Conservation (phyloP, 441 rosid genomes). For the Euphorbia celastroides region DNA sequence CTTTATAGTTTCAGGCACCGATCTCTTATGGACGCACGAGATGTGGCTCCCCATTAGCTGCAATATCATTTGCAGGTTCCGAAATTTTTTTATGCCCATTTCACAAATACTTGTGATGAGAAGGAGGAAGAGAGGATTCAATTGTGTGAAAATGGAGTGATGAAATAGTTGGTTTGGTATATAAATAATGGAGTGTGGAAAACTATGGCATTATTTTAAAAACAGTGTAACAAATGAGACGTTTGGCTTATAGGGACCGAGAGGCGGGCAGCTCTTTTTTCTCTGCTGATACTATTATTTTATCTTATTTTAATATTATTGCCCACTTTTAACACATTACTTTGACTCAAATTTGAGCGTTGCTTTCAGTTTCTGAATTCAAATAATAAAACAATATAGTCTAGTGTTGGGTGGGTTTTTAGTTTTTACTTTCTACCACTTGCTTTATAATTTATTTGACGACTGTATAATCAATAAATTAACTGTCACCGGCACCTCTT, state of each 20-base stretch:
- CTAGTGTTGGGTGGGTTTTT: no score
- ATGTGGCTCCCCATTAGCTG: conserved; percentile 35
- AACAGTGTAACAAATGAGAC: background rate
- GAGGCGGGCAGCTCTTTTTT: background rate
- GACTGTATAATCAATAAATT: background rate
- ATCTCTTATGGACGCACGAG: conserved; percentile 37
- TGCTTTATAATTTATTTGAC: background rate
- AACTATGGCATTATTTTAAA: background rate
- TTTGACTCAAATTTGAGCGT: background rate
- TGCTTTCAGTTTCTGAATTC: background rate
- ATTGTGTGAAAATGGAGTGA: background rate
- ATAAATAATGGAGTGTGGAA: background rate
- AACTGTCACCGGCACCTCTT: background rate
- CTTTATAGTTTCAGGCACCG: conserved; percentile 30
- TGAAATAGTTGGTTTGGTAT: background rate
- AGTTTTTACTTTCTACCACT: background rate
- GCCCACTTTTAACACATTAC: background rate
- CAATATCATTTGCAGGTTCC: conserved; percentile 32
- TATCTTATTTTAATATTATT: background rate
- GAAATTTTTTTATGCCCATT: conserved; percentile 29
- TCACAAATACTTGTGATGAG: background rate
- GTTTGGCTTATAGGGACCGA: background rate
- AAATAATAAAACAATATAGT: background rate
- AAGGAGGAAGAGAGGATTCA: background rate
- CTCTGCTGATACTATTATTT: background rate